These are phyloP conservation scores for Plantago elongata DNA, from an alignment of 257 asterid genomes.

Conservation along the genomic window DNA sequence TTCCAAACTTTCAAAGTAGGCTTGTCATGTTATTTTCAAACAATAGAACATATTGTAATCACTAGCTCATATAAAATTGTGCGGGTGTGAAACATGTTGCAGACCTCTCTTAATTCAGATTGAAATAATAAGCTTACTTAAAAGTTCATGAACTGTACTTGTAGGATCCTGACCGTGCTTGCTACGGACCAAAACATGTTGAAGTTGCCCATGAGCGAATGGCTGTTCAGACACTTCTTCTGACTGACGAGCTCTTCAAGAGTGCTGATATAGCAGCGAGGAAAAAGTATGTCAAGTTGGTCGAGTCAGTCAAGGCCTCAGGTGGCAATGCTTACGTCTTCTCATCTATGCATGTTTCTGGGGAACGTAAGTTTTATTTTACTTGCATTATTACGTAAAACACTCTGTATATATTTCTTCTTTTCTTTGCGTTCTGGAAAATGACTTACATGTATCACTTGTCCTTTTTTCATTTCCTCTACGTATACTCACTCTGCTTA, in stretches of 20 bases:
- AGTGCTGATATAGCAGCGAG: conserved; percentile 69
- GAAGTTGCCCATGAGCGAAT: conserved; percentile 95
- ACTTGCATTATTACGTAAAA: too few relatives aligned
- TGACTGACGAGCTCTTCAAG: conserved; percentile 96
- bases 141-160: conserved; percentile 19
- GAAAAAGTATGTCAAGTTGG: conserved; percentile 64
- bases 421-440: too few relatives aligned
- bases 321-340: conserved; percentile 81
- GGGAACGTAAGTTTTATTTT: conserved; percentile 75
- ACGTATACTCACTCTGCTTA: not conserved
- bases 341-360: conserved; percentile 96
- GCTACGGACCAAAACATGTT: conserved; percentile 97
- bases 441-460: too few relatives aligned
- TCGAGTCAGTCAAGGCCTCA: conserved; percentile 70
- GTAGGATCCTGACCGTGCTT: conserved; percentile 87
- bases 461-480: too few relatives aligned
- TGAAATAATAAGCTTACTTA: not conserved
- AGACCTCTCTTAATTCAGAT: not conserved
- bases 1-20: too few relatives aligned
- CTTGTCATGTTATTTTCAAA: too few relatives aligned
- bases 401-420: too few relatives aligned
- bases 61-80: not conserved
- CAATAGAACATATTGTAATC: too few relatives aligned
- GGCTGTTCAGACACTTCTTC: conserved; percentile 93
- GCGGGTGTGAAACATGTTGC: not conserved